phyloP scores from a whole-genome alignment of 768 basidiomycete genomes.

The Hortiboletus campestris region DNA sequence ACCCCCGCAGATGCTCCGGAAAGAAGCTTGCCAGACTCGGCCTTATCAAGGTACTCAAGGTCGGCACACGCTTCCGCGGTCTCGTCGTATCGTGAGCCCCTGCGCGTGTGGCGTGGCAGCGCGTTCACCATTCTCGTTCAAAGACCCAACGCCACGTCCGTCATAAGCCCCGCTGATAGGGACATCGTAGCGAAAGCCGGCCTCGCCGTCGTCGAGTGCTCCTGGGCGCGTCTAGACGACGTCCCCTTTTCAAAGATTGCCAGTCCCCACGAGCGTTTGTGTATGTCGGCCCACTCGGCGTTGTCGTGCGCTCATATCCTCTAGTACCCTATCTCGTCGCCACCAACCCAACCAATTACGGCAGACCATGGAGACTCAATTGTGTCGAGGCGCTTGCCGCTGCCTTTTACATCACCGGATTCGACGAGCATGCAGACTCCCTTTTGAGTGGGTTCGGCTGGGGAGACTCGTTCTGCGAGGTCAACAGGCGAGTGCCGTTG shows the following conservation, averaged over 20 bases:
- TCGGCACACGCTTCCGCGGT: conserved; percentile 87
- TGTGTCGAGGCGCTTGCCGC: conserved; percentile 95
- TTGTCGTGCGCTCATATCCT: neutral
- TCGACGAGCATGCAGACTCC: conserved; percentile 74
- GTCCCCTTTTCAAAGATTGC: conserved; percentile 93
- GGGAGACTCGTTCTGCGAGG: conserved; percentile 83
- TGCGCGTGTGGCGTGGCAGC: neutral
- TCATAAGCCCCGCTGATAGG: conserved; percentile 82
- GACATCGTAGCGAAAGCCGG: conserved; percentile 72
- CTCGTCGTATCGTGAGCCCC: conserved; percentile 86
- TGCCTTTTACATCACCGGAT: conserved; percentile 91
- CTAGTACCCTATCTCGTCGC: conserved; percentile 94
- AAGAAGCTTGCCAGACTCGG: conserved; percentile 88
- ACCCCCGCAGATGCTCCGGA: conserved; percentile 83
- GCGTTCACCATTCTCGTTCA: conserved; percentile 1
- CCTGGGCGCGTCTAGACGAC: conserved; percentile 94
- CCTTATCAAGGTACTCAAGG: conserved; percentile 76
- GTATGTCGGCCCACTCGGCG: conserved; percentile 47
- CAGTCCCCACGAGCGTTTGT: conserved; percentile 85
- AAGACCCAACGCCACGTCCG: conserved; percentile 80
- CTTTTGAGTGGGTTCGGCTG: conserved; percentile 84
- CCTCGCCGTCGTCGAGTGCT: conserved; percentile 97
- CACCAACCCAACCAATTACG: conserved; percentile 97
- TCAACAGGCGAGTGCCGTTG: conserved; percentile 60
- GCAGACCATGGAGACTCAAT: conserved; percentile 94